These are phyloP conservation scores for Beauveria varroae DNA, from an alignment of 2,329 filamentous ascomycete species.

Conservation along the genomic window DNA sequence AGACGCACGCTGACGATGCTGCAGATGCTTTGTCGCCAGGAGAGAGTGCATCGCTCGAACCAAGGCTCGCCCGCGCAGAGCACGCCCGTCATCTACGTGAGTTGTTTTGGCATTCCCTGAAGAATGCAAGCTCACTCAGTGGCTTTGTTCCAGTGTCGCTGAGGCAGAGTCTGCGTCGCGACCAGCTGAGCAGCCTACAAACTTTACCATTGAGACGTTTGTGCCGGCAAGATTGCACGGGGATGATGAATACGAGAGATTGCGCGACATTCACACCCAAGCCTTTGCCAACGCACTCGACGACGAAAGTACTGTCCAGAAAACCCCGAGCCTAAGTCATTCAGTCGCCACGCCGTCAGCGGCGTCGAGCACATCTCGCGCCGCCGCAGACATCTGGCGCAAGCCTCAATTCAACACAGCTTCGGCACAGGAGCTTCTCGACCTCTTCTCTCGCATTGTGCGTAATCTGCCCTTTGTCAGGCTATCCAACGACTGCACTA, in stretches of 20 bases:
- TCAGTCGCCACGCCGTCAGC: background rate
- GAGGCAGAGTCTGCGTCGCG: background rate
- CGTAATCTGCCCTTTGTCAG: background rate
- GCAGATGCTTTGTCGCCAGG: conserved; percentile 10
- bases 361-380: background rate
- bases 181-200: background rate
- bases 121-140: too few relatives aligned
- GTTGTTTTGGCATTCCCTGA: background rate
- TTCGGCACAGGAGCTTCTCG: conserved; percentile 1
- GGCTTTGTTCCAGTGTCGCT: background rate
- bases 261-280: background rate
- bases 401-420: conserved; percentile 7
- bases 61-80: conserved; percentile 10
- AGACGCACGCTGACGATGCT: background rate
- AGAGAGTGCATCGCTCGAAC: conserved; percentile 12
- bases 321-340: background rate
- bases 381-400: conserved; percentile 11
- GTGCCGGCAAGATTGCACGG: background rate
- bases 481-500: background rate
- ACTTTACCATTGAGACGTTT: conserved; percentile 2
- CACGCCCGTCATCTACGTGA: background rate
- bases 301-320: background rate
- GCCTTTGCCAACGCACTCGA: background rate
- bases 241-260: background rate
- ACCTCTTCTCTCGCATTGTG: background rate